These are phyloP conservation scores for Alternaria triticimaculans DNA, from an alignment of 2,329 filamentous ascomycete genomes.

Conservation along the genomic window DNA sequence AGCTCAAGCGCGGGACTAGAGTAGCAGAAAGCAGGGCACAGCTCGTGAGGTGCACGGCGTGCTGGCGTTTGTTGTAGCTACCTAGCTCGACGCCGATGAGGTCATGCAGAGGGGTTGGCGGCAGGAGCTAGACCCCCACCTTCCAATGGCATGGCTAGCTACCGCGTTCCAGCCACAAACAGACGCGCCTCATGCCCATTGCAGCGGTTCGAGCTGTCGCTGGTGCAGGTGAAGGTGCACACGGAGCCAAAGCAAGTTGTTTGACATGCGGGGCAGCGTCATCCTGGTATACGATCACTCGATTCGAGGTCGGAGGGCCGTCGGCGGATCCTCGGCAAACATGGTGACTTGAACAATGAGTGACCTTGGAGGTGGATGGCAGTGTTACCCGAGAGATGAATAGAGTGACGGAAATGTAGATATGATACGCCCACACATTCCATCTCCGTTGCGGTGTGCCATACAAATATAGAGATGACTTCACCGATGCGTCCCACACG, in stretches of 20 bases:
- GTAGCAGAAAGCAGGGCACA: slow-evolving; percentile 32
- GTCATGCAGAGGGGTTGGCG: slow-evolving; percentile 18
- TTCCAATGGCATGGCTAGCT: slow-evolving; percentile 22
- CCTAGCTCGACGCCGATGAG: slow-evolving; percentile 19
- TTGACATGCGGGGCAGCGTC: slow-evolving; percentile 13
- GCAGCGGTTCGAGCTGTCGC: slow-evolving; percentile 10
- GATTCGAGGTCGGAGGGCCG: neutral
- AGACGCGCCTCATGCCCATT: slow-evolving; percentile 18
- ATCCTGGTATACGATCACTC: slow-evolving; percentile 11
- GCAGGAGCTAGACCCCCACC: slow-evolving; percentile 23
- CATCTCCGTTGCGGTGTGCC: neutral
- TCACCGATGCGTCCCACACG: slow-evolving; percentile 6
- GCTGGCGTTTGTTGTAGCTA: slow-evolving; percentile 23
- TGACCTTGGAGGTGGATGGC: neutral
- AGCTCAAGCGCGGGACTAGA: slow-evolving; percentile 12
- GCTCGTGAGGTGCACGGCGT: slow-evolving; percentile 20
- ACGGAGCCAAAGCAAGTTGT: slow-evolving; percentile 3
- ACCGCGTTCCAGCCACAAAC: slow-evolving; percentile 15
- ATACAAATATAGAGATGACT: slow-evolving; percentile 10
- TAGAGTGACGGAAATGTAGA: no score
- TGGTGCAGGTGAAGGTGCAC: slow-evolving; percentile 1
- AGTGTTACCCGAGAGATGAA: no score
- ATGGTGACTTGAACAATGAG: neutral
- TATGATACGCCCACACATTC: no score
- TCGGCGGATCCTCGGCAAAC: neutral